These are phyloP conservation scores for Colletotrichum tofieldiae DNA, from an alignment of 2,329 filamentous ascomycete genomes.

Conservation along the genomic window DNA sequence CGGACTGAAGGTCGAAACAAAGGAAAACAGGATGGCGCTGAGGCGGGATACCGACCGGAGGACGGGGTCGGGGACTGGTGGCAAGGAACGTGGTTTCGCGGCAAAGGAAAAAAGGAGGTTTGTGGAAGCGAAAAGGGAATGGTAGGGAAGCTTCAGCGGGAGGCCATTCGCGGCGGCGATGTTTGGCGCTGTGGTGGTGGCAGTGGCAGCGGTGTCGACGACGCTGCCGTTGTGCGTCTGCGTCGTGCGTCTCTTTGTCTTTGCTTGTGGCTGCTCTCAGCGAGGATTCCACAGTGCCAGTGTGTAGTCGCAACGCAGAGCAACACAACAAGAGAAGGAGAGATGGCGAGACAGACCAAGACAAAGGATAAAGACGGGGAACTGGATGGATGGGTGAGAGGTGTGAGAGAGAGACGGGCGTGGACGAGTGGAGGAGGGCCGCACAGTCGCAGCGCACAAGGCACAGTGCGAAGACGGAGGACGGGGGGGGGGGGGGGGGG, in stretches of 20 bases:
- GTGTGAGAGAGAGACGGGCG: neutral
- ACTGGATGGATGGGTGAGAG: slow-evolving; percentile 15
- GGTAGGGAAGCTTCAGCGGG: slow-evolving; percentile 27
- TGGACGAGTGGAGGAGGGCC: slow-evolving; percentile 20
- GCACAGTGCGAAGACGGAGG: neutral
- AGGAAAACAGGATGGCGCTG: slow-evolving; percentile 36
- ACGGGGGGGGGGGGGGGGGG: too few relatives aligned
- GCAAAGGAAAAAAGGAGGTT: neutral
- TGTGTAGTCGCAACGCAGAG: slow-evolving; percentile 22
- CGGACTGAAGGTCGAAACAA: slow-evolving; percentile 31
- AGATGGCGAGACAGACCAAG: slow-evolving; percentile 7
- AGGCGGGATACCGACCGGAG: slow-evolving; percentile 24
- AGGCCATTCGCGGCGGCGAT: slow-evolving; percentile 30
- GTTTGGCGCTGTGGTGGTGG: neutral
- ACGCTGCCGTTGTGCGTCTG: slow-evolving; percentile 9
- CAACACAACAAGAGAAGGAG: slow-evolving; percentile 5
- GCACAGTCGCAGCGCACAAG: slow-evolving; percentile 1
- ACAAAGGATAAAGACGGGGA: slow-evolving; percentile 22
- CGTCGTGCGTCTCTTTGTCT: slow-evolving; percentile 23
- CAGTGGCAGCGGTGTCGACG: neutral
- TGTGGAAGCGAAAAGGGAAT: slow-evolving; percentile 21
- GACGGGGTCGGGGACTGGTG: slow-evolving; percentile 26
- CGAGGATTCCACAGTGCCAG: slow-evolving; percentile 40
- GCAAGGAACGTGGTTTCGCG: slow-evolving; percentile 31
- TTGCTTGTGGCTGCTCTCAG: slow-evolving; percentile 33